A percentile compares a stretch with the other conserved stretches of the same genome.
Conservation (phyloP, 176 grass and related monocot genomes). For the Carex myosuroides region DNA sequence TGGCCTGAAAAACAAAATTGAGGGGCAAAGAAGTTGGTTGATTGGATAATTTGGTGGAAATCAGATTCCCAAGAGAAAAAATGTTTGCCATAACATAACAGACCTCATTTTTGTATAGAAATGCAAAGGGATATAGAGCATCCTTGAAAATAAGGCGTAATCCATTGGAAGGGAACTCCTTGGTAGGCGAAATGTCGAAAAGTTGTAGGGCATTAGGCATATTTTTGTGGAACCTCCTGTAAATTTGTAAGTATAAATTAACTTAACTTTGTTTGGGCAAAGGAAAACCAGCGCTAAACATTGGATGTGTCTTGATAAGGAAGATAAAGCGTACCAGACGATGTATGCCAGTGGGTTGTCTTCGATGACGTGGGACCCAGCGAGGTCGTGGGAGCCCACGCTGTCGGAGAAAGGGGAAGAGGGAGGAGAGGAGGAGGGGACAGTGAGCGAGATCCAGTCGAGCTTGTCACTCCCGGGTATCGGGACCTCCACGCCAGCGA, state of each 20-base stretch:
- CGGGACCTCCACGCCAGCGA: conserved; percentile 68
- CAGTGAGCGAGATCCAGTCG: conserved; percentile 65
- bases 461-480: conserved; percentile 59
- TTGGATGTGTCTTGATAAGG: not conserved
- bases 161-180: conserved; percentile 66
- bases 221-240: conserved; percentile 87
- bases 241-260: conserved; percentile 7
- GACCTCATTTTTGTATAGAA: conserved; percentile 65
- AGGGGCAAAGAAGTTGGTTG: not conserved
- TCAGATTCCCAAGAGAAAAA: conserved; percentile 6
- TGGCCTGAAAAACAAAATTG: conserved; percentile 41
- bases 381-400: conserved; percentile 34
- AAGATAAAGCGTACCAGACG: conserved; percentile 48
- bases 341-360: conserved; percentile 51
- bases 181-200: conserved; percentile 43
- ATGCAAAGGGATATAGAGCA: conserved; percentile 59
- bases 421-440: conserved; percentile 44
- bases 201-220: conserved; percentile 62
- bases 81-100: conserved; percentile 23
- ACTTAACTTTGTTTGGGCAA: not conserved
- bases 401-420: conserved; percentile 30
- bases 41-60: conserved; percentile 8
- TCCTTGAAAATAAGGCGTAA: conserved; percentile 76
- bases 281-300: not conserved
- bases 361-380: conserved; percentile 46